Conservation (phyloP, 176 grass and related monocot genomes). For the Phragmites australis region DNA sequence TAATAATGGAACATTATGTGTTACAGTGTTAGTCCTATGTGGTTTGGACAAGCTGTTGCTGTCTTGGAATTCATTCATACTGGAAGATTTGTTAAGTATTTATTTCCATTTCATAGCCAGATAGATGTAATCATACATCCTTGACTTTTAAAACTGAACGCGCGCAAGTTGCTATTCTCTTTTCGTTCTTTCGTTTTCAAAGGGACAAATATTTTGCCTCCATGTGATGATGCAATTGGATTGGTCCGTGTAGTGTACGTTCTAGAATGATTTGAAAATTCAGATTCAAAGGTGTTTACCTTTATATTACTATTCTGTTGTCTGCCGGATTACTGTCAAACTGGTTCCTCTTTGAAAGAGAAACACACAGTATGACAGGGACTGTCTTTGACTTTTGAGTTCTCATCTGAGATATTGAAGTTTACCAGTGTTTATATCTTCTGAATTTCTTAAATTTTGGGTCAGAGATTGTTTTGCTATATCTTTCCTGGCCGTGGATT, state of each 20-base stretch:
- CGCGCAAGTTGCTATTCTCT: slow-evolving; percentile 31
- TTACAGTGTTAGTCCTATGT: slow-evolving; percentile 35
- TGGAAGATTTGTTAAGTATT: slow-evolving; percentile 8
- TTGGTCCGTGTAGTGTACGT: too few species aligned
- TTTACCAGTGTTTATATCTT: too few species aligned
- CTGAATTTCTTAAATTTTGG: too few species aligned
- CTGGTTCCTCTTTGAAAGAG: neutral
- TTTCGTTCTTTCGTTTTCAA: slow-evolving; percentile 13
- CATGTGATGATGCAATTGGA: neutral
- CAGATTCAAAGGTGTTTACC: too few species aligned
- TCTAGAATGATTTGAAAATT: too few species aligned
- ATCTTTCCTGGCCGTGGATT: too few species aligned
- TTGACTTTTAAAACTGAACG: slow-evolving; percentile 52
- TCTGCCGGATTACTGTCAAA: neutral
- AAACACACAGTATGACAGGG: neutral
- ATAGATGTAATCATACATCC: slow-evolving; percentile 45
- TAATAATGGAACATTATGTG: slow-evolving; percentile 38
- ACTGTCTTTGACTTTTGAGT: neutral
- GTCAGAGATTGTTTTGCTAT: too few species aligned
- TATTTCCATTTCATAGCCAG: slow-evolving; percentile 47
- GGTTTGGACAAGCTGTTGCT: slow-evolving; percentile 54
- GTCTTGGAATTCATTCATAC: slow-evolving; percentile 50
- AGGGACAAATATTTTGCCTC: slow-evolving; percentile 28
- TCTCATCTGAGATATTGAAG: too few species aligned
- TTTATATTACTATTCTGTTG: too few species aligned